These are phyloP conservation scores for Ettlia oleoabundans DNA, from an alignment of 139 green algal species.

Conservation along the genomic window DNA sequence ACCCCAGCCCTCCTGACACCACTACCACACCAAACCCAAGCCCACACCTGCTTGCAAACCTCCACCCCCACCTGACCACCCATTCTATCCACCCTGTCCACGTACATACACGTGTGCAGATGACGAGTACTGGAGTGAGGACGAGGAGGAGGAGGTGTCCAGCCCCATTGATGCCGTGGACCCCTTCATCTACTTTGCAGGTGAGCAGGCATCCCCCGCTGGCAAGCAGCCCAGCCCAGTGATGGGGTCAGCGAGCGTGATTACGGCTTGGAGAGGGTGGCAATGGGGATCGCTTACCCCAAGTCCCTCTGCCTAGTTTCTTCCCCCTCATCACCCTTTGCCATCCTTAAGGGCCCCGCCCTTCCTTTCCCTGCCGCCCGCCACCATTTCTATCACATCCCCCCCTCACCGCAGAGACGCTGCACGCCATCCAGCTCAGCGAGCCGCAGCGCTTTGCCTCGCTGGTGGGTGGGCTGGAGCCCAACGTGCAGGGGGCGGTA, in stretches of 20 bases:
- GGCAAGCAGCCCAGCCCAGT: neutral
- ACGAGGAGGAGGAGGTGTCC: slow-evolving; percentile 53
- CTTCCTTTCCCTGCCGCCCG: neutral
- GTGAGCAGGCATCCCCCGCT: neutral
- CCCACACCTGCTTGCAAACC: too few species aligned
- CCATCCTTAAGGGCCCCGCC: too few species aligned
- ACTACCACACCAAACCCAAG: too few species aligned
- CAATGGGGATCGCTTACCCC: too few species aligned
- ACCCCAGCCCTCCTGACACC: too few species aligned
- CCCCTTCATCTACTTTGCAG: slow-evolving; percentile 68
- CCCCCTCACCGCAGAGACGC: slow-evolving; percentile 40
- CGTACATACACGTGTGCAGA: too few species aligned
- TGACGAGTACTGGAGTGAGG: slow-evolving; percentile 50
- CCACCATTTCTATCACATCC: neutral
- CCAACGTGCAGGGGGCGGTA: slow-evolving; percentile 35
- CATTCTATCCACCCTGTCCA: too few species aligned
- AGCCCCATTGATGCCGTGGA: slow-evolving; percentile 76
- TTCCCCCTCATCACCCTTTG: neutral
- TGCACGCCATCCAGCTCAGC: slow-evolving; percentile 62
- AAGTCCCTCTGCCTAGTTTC: neutral
- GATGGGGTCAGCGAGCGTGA: neutral
- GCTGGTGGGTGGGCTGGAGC: slow-evolving; percentile 35
- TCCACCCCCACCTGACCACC: too few species aligned
- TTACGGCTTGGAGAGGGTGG: too few species aligned
- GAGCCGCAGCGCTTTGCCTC: slow-evolving; percentile 51